Conservation (phyloP, 176 grass and related monocot genomes). For the Rhynchospora pubera region DNA sequence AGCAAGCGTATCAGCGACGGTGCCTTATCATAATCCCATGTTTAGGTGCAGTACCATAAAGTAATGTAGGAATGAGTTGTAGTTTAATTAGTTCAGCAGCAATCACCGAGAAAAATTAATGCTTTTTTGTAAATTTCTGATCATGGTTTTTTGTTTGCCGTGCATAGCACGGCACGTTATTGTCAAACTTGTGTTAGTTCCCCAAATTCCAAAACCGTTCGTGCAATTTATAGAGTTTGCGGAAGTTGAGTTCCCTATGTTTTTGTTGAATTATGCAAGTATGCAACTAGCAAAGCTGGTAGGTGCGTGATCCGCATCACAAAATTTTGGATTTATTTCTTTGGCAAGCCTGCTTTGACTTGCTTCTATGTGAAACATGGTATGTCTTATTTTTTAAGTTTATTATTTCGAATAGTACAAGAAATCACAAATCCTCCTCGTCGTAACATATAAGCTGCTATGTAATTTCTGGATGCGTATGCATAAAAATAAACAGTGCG, state of each 20-base stretch:
- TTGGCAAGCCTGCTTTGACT: not conserved
- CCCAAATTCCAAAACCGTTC: not conserved
- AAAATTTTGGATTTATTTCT: not conserved
- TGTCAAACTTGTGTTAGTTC: not conserved
- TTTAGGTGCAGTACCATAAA: not conserved
- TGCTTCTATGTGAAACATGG: not conserved
- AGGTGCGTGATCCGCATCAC: not conserved
- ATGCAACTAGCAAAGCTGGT: not conserved
- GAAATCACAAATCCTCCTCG: too few relatives aligned
- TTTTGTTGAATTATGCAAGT: not conserved
- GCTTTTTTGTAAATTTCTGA: not conserved
- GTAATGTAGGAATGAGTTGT: not conserved
- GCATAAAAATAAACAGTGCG: too few relatives aligned
- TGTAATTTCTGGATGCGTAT: too few relatives aligned
- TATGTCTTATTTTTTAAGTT: not conserved
- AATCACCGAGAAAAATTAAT: not conserved
- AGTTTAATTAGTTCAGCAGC: not conserved
- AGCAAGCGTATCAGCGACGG: conserved; percentile 28
- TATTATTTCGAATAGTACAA: too few relatives aligned
- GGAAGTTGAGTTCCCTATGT: not conserved
- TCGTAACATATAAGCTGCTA: too few relatives aligned
- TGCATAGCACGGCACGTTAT: conserved; percentile 31
- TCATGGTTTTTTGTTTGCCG: conserved; percentile 8
- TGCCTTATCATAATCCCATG: not conserved
- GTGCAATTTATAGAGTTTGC: conserved; percentile 12